Evolutionary conservation across 495 filamentous ascomycete species (phyloP), one percentile per base, ranked within the genome.

Genomic region (Hypomontagnella monticulosa): DNA sequence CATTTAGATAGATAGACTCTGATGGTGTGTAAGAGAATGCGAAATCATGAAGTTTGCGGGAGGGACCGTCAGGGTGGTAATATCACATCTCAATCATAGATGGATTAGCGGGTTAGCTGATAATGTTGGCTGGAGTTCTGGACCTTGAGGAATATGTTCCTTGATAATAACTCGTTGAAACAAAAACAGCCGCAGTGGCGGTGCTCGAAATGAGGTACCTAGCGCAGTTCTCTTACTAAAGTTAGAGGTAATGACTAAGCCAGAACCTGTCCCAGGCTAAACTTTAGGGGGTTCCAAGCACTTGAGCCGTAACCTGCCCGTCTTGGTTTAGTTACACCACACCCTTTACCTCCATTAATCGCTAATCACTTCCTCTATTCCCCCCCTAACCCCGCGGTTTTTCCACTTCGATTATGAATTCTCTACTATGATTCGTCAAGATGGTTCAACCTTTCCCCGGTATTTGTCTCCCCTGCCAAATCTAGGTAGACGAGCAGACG

Each of bases 381-480:
- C 23, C 23, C 6, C 23, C 23, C n/a, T n/a, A 27, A 43, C 63
- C 52, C 57, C 63, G 57, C 52, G 44, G 65, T 68, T 68, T 68
- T 68, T 68, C 47, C 65, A 68, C 65, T 40, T 68, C 49, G 37
- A 57, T 36, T 38, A 27, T 32, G 15, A 27, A 61, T 40, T 34
- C 2, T 15, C 23, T 3, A 27, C 23, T 27, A 2, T 27, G 23
- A 27, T 27, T 27, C 46, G 14, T 49, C 5, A 15, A 12, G 4
- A 10, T 16, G 19, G 18, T 18, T 36, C 9, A 14, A 37, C 4
- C 47, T 53, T 30, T 49, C 36, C 57, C 40, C 44, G 32, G 53
- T 23, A 1, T 49, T 43, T 44, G n/a, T n/a, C n/a, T n/a, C 20
- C 15, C 12, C 27, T 36, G 27, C 42, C 43, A 34, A 46, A 4